Percentiles rank a stretch among this genome's conserved stretches.
Conservation (phyloP, 2,329 filamentous ascomycete species). For the Pseudogymnoascus sp. region DNA sequence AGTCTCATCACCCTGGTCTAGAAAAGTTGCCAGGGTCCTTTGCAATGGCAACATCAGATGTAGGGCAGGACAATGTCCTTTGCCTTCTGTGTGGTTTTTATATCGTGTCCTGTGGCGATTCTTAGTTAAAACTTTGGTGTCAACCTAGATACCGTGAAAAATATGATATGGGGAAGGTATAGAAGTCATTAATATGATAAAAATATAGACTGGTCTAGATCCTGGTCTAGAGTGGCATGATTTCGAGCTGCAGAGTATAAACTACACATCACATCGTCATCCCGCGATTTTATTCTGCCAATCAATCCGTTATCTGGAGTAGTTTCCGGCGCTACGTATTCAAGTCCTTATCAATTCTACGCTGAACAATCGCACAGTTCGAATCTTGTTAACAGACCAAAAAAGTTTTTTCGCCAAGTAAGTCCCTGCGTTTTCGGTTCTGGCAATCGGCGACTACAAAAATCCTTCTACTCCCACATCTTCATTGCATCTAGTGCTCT, state of each 20-base stretch:
- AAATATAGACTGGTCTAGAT: not conserved
- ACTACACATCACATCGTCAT: not conserved
- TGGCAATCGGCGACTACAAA: not conserved
- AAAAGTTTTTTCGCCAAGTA: not conserved
- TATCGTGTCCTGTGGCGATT: not conserved
- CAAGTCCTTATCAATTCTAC: not conserved
- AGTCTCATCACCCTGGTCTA: not conserved
- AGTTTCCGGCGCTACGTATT: not conserved
- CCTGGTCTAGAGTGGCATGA: not conserved
- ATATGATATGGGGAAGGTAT: not conserved
- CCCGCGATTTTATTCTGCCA: not conserved
- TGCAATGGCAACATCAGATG: not conserved
- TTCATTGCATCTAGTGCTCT: constrained; percentile 17
- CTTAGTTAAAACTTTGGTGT: not conserved
- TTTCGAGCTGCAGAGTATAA: not conserved
- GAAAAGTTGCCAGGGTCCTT: not conserved
- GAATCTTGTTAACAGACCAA: not conserved
- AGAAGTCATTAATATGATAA: not conserved
- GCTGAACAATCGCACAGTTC: not conserved
- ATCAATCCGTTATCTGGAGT: not conserved
- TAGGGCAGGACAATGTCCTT: not conserved
- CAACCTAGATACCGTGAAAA: not conserved
- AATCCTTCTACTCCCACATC: constrained; percentile 13
- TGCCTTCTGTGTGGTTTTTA: not conserved
- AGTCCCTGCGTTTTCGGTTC: not conserved